Conservation (phyloP, 345 rosid species). For the Cardiospermum halicacabum region DNA sequence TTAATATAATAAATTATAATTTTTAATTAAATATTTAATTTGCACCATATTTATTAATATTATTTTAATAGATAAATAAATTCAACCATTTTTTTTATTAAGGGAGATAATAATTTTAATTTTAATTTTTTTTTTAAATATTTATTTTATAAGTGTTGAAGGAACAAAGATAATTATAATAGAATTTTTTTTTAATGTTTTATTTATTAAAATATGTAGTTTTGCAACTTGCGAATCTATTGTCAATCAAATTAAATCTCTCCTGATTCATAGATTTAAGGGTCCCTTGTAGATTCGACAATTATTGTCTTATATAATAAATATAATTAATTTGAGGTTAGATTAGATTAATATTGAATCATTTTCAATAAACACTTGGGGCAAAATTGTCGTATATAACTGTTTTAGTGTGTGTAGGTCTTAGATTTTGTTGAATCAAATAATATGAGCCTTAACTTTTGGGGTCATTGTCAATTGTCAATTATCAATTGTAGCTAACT, state of each 20-base stretch:
- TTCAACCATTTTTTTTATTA: too few relatives aligned
- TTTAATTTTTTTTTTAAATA: too few relatives aligned
- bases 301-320: background rate
- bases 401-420: background rate
- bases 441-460: slow-evolving; percentile 1
- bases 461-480: slow-evolving; percentile 1
- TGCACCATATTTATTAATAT: too few relatives aligned
- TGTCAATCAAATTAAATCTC: background rate
- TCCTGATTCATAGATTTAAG: background rate
- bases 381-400: background rate
- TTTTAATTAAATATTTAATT: too few relatives aligned
- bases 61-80: too few relatives aligned
- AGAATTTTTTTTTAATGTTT: too few relatives aligned
- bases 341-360: background rate
- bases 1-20: too few relatives aligned
- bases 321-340: background rate
- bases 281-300: slow-evolving; percentile 10
- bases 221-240: slow-evolving; percentile 4
- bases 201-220: too few relatives aligned
- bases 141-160: too few relatives aligned
- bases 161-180: too few relatives aligned
- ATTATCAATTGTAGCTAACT: background rate
- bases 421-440: background rate
- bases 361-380: background rate
- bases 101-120: too few relatives aligned